Conservation (phyloP, 192 early-diverging fungal species). For the Gonapodya prolifera region DNA sequence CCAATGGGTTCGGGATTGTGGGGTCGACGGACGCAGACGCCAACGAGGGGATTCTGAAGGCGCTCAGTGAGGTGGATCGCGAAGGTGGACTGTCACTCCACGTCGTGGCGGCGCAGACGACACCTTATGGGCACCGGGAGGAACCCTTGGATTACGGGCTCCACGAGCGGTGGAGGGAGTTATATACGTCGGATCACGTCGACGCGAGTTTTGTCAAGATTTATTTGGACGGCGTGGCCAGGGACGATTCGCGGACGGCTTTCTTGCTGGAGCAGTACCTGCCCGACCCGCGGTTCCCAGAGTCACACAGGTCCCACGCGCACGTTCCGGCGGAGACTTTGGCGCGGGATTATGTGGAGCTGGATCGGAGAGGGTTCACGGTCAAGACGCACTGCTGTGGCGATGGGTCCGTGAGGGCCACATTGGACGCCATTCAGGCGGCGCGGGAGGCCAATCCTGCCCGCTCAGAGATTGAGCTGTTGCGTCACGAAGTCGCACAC, state of each 20-base stretch:
- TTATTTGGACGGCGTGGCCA: background rate
- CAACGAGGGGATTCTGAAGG: background rate
- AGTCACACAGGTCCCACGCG: background rate
- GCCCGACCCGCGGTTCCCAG: background rate
- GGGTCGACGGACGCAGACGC: background rate
- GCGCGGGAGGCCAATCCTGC: background rate
- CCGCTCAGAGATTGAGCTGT: too few relatives aligned
- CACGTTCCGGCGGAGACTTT: background rate
- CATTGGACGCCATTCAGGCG: background rate
- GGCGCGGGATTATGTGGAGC: background rate
- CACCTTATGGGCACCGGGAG: background rate
- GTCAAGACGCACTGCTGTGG: background rate
- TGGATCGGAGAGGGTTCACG: background rate
- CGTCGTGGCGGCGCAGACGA: background rate
- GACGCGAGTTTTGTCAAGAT: background rate
- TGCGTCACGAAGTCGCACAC: background rate
- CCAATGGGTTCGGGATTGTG: background rate
- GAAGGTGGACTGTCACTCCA: background rate
- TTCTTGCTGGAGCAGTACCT: background rate
- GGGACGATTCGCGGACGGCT: background rate
- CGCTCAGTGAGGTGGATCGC: background rate
- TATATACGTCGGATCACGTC: background rate
- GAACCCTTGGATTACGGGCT: background rate
- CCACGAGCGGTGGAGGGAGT: background rate
- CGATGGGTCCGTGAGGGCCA: background rate